Base-by-base conservation (phyloP, 2,329 filamentous ascomycete species). In the Aspergillus candidus region DNA sequence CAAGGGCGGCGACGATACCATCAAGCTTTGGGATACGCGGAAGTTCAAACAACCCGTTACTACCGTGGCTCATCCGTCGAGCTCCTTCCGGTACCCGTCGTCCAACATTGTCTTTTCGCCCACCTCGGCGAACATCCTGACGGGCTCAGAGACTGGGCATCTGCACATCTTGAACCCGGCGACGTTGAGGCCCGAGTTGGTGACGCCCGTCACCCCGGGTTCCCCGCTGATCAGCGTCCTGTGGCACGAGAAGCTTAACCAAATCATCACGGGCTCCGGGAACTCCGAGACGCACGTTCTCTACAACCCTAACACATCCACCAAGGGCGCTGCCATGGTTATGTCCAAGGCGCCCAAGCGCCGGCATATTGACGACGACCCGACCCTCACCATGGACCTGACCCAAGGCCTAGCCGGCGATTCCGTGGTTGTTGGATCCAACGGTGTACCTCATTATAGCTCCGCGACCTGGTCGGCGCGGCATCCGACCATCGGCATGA, bases 21-120 rank as follows among this genome's bases (percentile, higher is more conserved):
- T 98, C 67, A 97, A 97, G 70, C 76, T 96, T 2, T 98, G 93
- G 93, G 93, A 98, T 63, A 94, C 84, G 3, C 82, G 93, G 46
- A 97, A 96, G 61, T 94, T 98, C 74, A 97, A 93, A 63, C 76
- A 84, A 45, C 88, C 93, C 4, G 77, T 98, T 11, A 87, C 88
- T 38, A 86, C 83, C 1, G 80, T 88, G 12, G 72, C 83, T 5
- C 89, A 95, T 65, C 68, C 79, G 1, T 94, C 91, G 1, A 94
- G 87, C 11, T 91, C 88, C 1, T 82, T 83, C 46, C 83, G 89
- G 58, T 94, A 87, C 62, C 80, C 86, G 1, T 90, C 87, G 47
- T 85, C 82, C 41, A 94, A 89, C 61, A 95, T 98, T 61, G 79
- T 80, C 50, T 98, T 97, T 71, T 87, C 88, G 27, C 90, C 91